Conservation (phyloP, 495 filamentous ascomycete species). For the Melanomma pulvis-pyrius region DNA sequence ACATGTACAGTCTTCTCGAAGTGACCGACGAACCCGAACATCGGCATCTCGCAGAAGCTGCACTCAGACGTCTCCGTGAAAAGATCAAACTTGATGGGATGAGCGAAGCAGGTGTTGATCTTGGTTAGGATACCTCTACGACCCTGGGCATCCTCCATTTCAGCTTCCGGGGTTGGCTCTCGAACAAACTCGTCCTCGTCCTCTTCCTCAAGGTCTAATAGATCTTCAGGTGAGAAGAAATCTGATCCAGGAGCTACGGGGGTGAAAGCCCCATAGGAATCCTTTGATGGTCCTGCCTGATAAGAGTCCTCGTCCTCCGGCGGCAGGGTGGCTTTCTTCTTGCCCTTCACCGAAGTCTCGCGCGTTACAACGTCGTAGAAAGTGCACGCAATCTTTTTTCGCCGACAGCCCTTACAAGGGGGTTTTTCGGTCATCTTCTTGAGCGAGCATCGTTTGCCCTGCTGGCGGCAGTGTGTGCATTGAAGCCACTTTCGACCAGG, state of each 20-base stretch:
- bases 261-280: not conserved
- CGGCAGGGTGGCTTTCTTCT: not conserved
- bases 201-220: not conserved
- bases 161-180: conserved; percentile 13
- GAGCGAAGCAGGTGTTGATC: conserved; percentile 22
- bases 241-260: not conserved
- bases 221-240: not conserved
- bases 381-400: conserved; percentile 13
- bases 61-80: not conserved
- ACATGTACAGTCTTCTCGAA: conserved; percentile 15
- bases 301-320: not conserved
- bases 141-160: conserved; percentile 22
- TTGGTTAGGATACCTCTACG: conserved; percentile 11
- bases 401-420: conserved; percentile 25
- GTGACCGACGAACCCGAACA: conserved; percentile 20
- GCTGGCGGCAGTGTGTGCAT: conserved; percentile 22
- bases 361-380: conserved; percentile 18
- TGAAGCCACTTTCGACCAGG: conserved; percentile 1
- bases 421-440: conserved; percentile 16
- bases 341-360: not conserved
- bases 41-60: conserved; percentile 27
- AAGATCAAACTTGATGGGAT: conserved; percentile 25
- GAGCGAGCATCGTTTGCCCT: conserved; percentile 19
- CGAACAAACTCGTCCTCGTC: not conserved
- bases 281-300: no score